A percentile compares a stretch with the other conserved stretches of the same genome.
phyloP scores from a whole-genome alignment of 2,329 filamentous ascomycete species.

The Neofusicoccum sp. region DNA sequence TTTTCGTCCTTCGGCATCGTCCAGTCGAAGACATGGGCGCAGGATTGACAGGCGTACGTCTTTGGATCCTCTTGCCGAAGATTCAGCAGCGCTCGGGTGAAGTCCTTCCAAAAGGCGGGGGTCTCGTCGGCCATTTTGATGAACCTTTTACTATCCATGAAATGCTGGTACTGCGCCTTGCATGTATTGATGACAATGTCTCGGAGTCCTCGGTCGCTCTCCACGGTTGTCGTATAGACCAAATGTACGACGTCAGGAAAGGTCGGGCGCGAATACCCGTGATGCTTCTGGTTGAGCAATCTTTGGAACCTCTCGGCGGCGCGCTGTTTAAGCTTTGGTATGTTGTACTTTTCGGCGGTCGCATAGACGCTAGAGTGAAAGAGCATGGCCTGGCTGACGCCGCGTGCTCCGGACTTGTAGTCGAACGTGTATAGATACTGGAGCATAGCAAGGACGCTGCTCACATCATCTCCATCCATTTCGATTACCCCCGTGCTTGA shows the following conservation, averaged over 20 bases:
- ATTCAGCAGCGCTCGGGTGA: neutral
- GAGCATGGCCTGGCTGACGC: neutral
- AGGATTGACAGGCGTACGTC: neutral
- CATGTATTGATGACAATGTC: neutral
- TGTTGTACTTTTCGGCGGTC: constrained; percentile 28
- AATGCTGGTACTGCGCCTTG: neutral
- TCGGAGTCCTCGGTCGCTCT: neutral
- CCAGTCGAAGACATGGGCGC: no score
- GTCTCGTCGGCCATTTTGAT: neutral
- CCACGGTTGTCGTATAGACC: neutral
- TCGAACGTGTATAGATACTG: neutral
- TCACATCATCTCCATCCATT: neutral
- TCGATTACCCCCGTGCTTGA: neutral
- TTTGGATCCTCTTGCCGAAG: neutral
- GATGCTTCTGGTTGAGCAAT: constrained; percentile 16
- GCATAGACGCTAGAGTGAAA: constrained; percentile 32
- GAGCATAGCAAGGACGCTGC: neutral
- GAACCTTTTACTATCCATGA: neutral
- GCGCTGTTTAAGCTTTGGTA: constrained; percentile 29
- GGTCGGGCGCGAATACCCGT: neutral
- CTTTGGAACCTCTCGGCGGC: constrained; percentile 30
- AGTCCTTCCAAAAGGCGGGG: neutral
- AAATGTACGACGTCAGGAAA: neutral
- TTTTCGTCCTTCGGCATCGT: no score
- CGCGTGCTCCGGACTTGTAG: neutral